Evolutionary conservation across 257 asterid genomes (phyloP).

Genomic region (Penstemon davidsonii): DNA sequence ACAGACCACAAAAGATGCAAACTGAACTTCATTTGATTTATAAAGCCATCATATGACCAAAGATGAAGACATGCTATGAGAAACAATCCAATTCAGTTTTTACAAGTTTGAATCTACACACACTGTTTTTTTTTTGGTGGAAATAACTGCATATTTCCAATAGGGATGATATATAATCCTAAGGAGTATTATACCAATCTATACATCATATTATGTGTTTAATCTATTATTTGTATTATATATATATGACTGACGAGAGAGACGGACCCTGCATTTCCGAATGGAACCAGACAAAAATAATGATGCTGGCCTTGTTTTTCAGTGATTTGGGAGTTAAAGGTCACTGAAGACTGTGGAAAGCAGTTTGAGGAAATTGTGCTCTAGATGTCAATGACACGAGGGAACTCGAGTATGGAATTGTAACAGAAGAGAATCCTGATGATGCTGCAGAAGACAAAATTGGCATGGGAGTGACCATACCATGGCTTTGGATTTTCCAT

Average conservation of each 20-base stretch:
- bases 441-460: conserved; percentile 82
- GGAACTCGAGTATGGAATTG: conserved; percentile 37
- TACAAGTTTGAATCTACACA: conserved; percentile 36
- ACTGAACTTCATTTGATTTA: neutral
- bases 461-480: conserved; percentile 45
- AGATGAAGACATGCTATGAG: conserved; percentile 21
- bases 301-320: conserved; percentile 21
- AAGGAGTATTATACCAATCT: conserved; percentile 38
- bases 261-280: conserved; percentile 3
- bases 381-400: conserved; percentile 40
- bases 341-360: conserved; percentile 40
- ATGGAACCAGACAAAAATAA: conserved; percentile 18
- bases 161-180: neutral
- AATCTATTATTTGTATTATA: conserved; percentile 32
- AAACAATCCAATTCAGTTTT: conserved; percentile 25
- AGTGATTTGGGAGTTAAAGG: conserved; percentile 26
- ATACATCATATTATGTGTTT: conserved; percentile 33
- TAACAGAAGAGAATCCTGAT: conserved; percentile 84
- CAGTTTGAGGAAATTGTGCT: conserved; percentile 37
- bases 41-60: conserved; percentile 17
- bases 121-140: neutral
- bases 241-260: conserved; percentile 21
- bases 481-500: conserved; percentile 59
- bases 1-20: no score
- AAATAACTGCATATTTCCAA: conserved; percentile 14